Conservation (phyloP, 768 basidiomycete species). For the Russula compacta region DNA sequence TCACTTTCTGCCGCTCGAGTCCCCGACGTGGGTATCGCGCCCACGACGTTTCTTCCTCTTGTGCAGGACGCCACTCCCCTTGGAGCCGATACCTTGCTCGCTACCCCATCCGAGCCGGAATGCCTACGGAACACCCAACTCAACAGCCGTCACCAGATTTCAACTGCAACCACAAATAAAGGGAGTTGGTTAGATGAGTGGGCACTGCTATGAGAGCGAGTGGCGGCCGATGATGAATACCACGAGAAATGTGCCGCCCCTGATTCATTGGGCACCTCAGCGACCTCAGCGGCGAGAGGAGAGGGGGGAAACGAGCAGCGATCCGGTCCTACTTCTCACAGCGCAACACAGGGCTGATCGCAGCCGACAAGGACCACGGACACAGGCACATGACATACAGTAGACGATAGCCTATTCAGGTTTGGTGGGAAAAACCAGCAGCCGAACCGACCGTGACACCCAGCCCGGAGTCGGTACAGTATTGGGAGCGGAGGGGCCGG, state of each 20-base stretch:
- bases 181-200: neutral
- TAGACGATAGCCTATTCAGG: too few species aligned
- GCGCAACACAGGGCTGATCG: neutral
- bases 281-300: neutral
- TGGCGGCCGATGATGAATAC: neutral
- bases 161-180: neutral
- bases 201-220: neutral
- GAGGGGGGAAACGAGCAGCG: neutral
- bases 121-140: neutral
- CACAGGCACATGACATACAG: too few species aligned
- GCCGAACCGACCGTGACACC: too few species aligned
- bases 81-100: neutral
- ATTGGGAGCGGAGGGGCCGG: too few species aligned
- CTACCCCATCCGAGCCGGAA: neutral
- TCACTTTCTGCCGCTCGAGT: neutral
- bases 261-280: neutral
- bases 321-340: neutral
- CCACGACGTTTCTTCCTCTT: neutral
- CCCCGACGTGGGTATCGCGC: neutral
- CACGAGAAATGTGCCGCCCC: neutral
- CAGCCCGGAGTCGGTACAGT: too few species aligned
- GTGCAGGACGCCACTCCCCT: neutral
- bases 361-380: too few species aligned
- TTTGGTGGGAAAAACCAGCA: too few species aligned
- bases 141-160: neutral